A percentile compares a stretch with the other conserved stretches of the same genome.
These are phyloP conservation scores for Daldinia caldariorum DNA, from an alignment of 495 filamentous ascomycete genomes.

Conservation along the genomic window DNA sequence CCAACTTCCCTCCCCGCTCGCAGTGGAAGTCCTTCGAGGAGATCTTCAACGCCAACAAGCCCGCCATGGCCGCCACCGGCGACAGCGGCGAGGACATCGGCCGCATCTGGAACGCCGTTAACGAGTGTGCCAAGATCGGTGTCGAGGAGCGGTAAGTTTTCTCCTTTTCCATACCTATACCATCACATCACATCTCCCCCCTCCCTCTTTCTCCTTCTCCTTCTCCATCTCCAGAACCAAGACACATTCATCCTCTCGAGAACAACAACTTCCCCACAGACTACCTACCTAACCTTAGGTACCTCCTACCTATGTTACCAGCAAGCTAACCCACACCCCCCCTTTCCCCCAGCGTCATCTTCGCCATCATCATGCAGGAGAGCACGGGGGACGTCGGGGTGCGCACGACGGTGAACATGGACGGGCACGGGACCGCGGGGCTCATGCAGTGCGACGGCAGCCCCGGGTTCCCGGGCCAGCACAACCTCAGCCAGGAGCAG, in stretches of 20 bases:
- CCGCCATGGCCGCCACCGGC: conserved; percentile 47
- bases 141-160: conserved; percentile 52
- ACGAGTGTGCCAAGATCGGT: conserved; percentile 47
- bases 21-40: conserved; percentile 50
- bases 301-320: no score
- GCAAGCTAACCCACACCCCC: no score
- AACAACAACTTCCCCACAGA: no score
- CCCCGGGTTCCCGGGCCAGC: conserved; percentile 45
- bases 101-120: conserved; percentile 49
- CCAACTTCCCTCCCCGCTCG: conserved; percentile 47
- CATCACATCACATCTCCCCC: no score
- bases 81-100: conserved; percentile 50
- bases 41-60: conserved; percentile 54
- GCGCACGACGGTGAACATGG: conserved; percentile 46
- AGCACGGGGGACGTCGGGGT: conserved; percentile 55
- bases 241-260: no score
- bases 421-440: conserved; percentile 49
- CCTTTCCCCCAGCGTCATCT: conserved; percentile 54
- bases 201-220: neutral
- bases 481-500: conserved; percentile 48
- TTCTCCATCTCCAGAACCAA: neutral
- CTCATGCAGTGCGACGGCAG: conserved; percentile 52
- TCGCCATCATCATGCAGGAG: conserved; percentile 59
- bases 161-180: no score
- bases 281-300: no score